Base-by-base conservation (phyloP, 257 asterid species). In the Penstemon davidsonii region DNA sequence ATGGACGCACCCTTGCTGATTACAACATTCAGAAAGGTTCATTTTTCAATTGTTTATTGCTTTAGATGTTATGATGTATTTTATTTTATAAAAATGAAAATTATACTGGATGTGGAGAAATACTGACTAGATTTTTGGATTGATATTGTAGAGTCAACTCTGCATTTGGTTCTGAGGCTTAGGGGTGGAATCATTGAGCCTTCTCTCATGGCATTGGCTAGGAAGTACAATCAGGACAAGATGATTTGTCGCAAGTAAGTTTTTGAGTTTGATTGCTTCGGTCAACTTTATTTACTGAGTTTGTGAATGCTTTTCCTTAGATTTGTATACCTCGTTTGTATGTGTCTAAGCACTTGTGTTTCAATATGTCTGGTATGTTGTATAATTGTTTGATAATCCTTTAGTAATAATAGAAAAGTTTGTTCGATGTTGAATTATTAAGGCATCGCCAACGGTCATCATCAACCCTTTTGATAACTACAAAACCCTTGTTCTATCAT, bases 1-100 rank as follows among this genome's bases (percentile, higher is more conserved):
- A 85, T 83, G 91, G 91, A 45, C 86, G 88, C 39, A 81, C 88
- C 4, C 88, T 85, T n/a, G 91, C 91, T 55, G 91, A 85, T 76
- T 83, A 83, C 55, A 85, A 83, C 75, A 83, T 85, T 70, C 88
- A 83, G 74, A 85, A 81, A 70, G 88, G 83, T 82, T 4, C 53
- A 2, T 6, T 58, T 13, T 36, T 8, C 11, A 47, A 42, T 65
- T 1, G 10, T 1, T 9, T 37, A 44, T 18, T 6, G 3, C 6
- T 6, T 67, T 8, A 63, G 3, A 43, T 50, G 12, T 12, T 55
- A 25, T 25, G 33, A 25, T 25, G 33, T 25, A 25, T 25, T 25
- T 25, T 25, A 25, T 25, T 25, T 25, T 25, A 15, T 25, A 0
- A 1, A 25, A 1, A 25, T 25, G 3, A 15, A 57, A 73, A 47